Evolutionary conservation across 495 filamentous ascomycete species (phyloP).

Genomic region (Tuber brumale): DNA sequence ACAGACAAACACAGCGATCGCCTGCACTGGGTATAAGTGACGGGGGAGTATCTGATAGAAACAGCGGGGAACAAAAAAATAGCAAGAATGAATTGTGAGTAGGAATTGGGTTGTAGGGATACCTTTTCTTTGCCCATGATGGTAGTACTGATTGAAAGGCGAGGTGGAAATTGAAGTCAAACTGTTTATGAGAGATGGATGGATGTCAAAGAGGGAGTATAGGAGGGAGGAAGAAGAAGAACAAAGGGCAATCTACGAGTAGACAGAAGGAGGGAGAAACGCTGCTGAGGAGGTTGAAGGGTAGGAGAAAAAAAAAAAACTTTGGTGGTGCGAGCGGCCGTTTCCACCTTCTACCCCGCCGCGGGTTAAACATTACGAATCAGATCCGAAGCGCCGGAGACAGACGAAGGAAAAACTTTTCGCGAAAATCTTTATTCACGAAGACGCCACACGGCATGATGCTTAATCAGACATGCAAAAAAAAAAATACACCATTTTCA

Average conservation of each 20-base stretch:
- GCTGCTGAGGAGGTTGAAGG: background rate
- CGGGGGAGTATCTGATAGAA: background rate
- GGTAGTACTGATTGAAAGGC: constrained; percentile 9
- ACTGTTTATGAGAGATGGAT: background rate
- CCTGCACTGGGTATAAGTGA: background rate
- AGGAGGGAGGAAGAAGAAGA: constrained; percentile 9
- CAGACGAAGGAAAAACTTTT: background rate
- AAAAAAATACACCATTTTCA: background rate
- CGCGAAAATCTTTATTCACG: background rate
- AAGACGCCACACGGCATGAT: background rate
- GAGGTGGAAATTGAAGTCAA: background rate
- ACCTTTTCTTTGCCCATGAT: constrained; percentile 46
- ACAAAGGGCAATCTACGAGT: background rate
- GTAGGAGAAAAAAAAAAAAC: background rate
- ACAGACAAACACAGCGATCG: background rate
- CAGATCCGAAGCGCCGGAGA: background rate
- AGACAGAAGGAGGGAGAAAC: background rate
- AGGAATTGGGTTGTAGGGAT: constrained; percentile 10
- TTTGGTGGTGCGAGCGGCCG: background rate
- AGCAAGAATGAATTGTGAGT: background rate
- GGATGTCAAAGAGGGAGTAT: background rate
- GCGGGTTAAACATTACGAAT: background rate
- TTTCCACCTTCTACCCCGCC: background rate
- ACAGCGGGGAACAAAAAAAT: background rate
- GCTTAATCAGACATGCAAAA: background rate